Evolutionary conservation across 2,329 filamentous ascomycete species (phyloP).

Genomic region (Diplodia sapinea): DNA sequence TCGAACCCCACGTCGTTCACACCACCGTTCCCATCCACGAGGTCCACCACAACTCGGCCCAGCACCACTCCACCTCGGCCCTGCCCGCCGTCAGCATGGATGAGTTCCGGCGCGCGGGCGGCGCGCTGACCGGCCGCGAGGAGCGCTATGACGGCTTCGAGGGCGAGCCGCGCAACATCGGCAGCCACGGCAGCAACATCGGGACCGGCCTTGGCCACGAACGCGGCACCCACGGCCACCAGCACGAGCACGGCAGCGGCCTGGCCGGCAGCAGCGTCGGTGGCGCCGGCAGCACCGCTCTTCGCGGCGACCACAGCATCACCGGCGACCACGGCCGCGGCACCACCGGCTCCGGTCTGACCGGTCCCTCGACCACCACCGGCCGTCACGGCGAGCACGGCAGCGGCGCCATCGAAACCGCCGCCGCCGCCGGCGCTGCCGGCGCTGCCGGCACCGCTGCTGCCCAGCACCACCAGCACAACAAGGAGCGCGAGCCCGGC

Average conservation of each 20-base stretch:
- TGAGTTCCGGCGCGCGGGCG: constrained; percentile 66
- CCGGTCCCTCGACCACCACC: constrained; percentile 31
- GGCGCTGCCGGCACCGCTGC: background rate
- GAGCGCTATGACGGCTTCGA: constrained; percentile 65
- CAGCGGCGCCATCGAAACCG: constrained; percentile 24
- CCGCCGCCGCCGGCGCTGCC: constrained; percentile 30
- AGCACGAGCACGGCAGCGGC: background rate
- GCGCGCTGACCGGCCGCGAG: constrained; percentile 60
- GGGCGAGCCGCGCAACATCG: constrained; percentile 63
- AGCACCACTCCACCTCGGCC: constrained; percentile 69
- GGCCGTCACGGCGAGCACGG: background rate
- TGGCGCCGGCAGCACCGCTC: background rate
- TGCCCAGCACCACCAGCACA: constrained; percentile 30
- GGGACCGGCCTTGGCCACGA: background rate
- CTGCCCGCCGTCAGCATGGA: constrained; percentile 68
- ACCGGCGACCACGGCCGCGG: background rate
- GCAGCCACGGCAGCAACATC: constrained; percentile 36
- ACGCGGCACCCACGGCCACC: background rate
- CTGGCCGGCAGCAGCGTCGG: background rate
- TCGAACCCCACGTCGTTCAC: constrained; percentile 72
- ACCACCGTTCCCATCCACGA: constrained; percentile 76
- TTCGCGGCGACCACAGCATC: background rate
- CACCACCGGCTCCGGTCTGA: background rate
- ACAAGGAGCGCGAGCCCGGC: constrained; percentile 23
- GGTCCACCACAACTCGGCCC: constrained; percentile 69